phyloP scores from a whole-genome alignment of 169 alveolate genomes.

The Plasmodium cynomolgi region DNA sequence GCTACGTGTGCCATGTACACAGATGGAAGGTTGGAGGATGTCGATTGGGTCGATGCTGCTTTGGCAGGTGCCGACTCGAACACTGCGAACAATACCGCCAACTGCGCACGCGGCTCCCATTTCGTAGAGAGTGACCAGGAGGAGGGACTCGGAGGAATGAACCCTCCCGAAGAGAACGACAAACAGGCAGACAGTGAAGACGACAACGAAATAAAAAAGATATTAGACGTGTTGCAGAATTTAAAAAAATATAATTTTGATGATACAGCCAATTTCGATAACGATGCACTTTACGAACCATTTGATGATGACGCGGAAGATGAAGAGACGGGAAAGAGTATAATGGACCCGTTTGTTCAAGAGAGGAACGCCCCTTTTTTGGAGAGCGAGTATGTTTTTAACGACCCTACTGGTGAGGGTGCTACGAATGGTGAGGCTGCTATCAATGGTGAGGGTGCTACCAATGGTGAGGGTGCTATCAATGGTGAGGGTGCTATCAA shows the following conservation, averaged over 20 bases:
- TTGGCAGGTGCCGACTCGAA: neutral
- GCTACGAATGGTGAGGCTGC: neutral
- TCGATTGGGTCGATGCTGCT: neutral
- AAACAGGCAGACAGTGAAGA: constrained; percentile 28
- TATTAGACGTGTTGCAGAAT: constrained; percentile 41
- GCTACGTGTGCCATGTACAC: neutral
- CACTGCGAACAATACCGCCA: neutral
- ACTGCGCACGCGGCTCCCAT: no score
- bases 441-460: neutral
- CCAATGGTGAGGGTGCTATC: neutral
- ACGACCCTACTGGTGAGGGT: neutral
- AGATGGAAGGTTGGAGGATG: neutral
- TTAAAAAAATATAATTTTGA: constrained; percentile 58
- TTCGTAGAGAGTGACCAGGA: neutral
- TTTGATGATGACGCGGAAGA: constrained; percentile 25
- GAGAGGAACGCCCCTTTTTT: constrained; percentile 49
- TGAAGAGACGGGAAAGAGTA: constrained; percentile 1
- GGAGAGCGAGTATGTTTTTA: constrained; percentile 22
- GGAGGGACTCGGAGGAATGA: neutral
- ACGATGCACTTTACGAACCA: constrained; percentile 39
- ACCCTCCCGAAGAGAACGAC: neutral
- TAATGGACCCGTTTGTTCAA: neutral
- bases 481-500: no score
- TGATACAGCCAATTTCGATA: constrained; percentile 39
- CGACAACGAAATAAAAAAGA: constrained; percentile 54